Base-by-base conservation (phyloP, 1,284 basidiomycete genomes). In the Cutaneotrichosporon cavernicola region DNA sequence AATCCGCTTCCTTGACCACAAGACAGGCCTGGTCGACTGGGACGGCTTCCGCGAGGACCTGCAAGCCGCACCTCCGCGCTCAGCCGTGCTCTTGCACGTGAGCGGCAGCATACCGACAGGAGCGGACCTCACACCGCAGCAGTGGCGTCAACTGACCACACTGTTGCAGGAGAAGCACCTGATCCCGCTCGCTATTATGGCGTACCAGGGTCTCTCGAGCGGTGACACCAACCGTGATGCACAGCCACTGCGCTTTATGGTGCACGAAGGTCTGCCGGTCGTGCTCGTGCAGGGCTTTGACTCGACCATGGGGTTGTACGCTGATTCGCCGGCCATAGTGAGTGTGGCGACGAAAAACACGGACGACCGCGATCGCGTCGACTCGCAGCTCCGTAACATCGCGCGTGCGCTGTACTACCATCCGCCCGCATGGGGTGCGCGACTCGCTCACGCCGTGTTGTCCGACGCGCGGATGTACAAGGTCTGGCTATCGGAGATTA, bases 31-130 rank as follows among this genome's bases (percentile, higher is more conserved):
- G 4, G 86, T 99, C 52, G 92, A 96, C 77, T 91, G 89, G 77
- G 79, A 84, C 21, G 90, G 89, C 38, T 87, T 97, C 79, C 82
- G 89, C 58, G 82, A 82, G 34, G 82, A 90, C 55, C 80, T 96
- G 60, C 66, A 73, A 66, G 62, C 85, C 69, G 84, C 81, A 30
- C 89, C 91, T 4, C 64, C 69, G 0, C 81, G 85, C 18, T 96
- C 92, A 4, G 89, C 94, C 56, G 90, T 98, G 79, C 82, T 99
- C 68, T 80, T 99, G 52, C 92, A 97, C 75, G 91, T 92, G 9
- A 95, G 94, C 78, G 96, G 96, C 49, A 95, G 96, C 79, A 95
- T 96, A 75, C 96, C 96, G 5, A 97, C 95, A 0, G 94, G 96
- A 3, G 92, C 97, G 9, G 96, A 99, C 81, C 91, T 95, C 36